These are phyloP conservation scores for Alloteropsis semialata DNA, from an alignment of 176 grass and related monocot genomes.

Conservation along the genomic window DNA sequence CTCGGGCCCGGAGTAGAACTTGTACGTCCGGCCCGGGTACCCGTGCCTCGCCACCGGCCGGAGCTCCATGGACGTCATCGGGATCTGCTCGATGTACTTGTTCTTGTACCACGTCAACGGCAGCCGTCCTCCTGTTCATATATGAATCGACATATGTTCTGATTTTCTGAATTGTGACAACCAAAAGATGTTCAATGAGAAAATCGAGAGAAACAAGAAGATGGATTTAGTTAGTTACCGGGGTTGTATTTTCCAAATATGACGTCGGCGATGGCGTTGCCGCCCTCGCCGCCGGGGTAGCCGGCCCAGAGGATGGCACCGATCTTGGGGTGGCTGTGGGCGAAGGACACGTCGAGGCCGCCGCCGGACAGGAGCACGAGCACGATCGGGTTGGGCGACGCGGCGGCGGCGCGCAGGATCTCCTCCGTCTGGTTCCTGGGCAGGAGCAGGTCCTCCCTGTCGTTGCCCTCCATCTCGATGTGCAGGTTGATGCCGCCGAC, in stretches of 20 bases:
- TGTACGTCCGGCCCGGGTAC: slow-evolving; percentile 29
- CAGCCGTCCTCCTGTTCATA: slow-evolving; percentile 1
- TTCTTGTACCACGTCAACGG: slow-evolving; percentile 15
- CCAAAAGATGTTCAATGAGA: background rate
- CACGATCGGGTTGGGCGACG: slow-evolving; percentile 38
- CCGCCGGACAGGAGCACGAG: slow-evolving; percentile 48
- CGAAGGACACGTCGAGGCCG: slow-evolving; percentile 50
- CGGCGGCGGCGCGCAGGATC: slow-evolving; percentile 41
- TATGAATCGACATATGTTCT: background rate
- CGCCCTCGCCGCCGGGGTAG: slow-evolving; percentile 44
- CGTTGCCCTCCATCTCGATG: slow-evolving; percentile 43
- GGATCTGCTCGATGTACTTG: slow-evolving; percentile 20
- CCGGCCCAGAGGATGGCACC: slow-evolving; percentile 51
- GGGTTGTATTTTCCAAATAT: slow-evolving; percentile 39
- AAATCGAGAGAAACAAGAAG: no score
- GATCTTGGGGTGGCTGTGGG: slow-evolving; percentile 51
- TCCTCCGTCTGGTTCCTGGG: slow-evolving; percentile 40
- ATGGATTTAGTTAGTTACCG: background rate
- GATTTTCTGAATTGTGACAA: no score
- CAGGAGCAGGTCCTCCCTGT: slow-evolving; percentile 50
- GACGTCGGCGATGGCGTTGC: slow-evolving; percentile 37
- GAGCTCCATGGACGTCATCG: slow-evolving; percentile 22
- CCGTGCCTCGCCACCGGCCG: slow-evolving; percentile 4
- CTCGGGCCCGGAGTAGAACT: slow-evolving; percentile 22
- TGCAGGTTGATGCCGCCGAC: slow-evolving; percentile 42